Conservation (phyloP, 495 filamentous ascomycete genomes). For the Talaromyces wortmannii region DNA sequence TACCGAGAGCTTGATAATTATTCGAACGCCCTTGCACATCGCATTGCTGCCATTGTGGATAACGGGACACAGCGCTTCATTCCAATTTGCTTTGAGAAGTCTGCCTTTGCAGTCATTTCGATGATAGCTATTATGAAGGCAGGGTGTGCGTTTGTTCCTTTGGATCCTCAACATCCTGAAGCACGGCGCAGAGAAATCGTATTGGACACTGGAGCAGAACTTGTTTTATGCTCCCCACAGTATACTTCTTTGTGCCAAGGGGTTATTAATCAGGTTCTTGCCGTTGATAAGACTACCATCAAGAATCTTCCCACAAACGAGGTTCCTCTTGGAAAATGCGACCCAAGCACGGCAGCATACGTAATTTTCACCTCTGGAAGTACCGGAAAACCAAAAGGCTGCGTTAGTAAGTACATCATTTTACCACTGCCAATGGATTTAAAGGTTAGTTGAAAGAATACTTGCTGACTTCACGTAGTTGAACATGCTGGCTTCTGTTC, state of each 20-base stretch:
- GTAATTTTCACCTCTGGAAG: slow-evolving; percentile 7
- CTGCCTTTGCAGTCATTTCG: slow-evolving; percentile 27
- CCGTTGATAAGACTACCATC: not conserved
- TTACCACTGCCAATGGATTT: not conserved
- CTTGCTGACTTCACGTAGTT: slow-evolving; percentile 1
- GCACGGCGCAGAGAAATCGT: slow-evolving; percentile 40
- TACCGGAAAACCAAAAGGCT: slow-evolving; percentile 6
- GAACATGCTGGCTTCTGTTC: slow-evolving; percentile 7
- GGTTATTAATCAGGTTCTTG: not conserved
- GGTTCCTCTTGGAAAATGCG: not conserved
- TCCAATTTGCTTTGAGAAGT: slow-evolving; percentile 40
- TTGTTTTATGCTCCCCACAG: slow-evolving; percentile 22
- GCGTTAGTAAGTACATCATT: slow-evolving; percentile 1
- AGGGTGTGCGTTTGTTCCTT: slow-evolving; percentile 41
- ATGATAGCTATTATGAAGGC: slow-evolving; percentile 39
- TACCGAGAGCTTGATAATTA: slow-evolving; percentile 19
- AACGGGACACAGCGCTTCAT: slow-evolving; percentile 16
- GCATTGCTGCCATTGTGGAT: slow-evolving; percentile 9
- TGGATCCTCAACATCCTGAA: slow-evolving; percentile 45
- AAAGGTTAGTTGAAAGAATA: not conserved
- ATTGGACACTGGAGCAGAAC: slow-evolving; percentile 32
- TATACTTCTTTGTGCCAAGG: not conserved
- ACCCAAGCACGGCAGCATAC: not conserved
- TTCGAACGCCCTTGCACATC: slow-evolving; percentile 15
- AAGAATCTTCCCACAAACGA: not conserved